A percentile compares a stretch with the other conserved stretches of the same genome.
These are phyloP conservation scores for Saturnispora kantuleensis DNA, from an alignment of 805 yeast genomes.

Conservation along the genomic window DNA sequence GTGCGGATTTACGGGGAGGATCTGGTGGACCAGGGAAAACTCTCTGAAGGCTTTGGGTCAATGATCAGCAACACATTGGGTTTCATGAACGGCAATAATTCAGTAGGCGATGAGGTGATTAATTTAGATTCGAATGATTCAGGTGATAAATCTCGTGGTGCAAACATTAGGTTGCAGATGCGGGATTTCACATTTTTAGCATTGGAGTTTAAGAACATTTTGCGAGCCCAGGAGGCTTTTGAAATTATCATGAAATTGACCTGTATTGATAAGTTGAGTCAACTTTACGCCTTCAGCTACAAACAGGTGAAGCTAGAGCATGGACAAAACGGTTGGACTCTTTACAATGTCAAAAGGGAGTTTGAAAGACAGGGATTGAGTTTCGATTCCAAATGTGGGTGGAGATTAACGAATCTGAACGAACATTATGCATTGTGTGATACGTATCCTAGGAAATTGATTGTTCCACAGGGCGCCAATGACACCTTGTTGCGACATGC, in stretches of 20 bases:
- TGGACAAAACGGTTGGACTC: slow-evolving; percentile 58
- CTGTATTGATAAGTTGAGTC: slow-evolving; percentile 38
- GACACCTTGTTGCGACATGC: slow-evolving; percentile 81
- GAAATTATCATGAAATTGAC: slow-evolving; percentile 63
- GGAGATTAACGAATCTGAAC: slow-evolving; percentile 70
- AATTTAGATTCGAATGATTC: neutral
- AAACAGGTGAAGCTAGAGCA: slow-evolving; percentile 64
- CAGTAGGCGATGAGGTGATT: neutral
- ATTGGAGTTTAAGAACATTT: slow-evolving; percentile 56
- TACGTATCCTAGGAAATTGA: slow-evolving; percentile 60
- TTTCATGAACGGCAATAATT: neutral
- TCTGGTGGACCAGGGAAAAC: neutral
- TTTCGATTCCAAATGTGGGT: slow-evolving; percentile 22
- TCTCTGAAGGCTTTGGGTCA: slow-evolving; percentile 3
- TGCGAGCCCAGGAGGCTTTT: slow-evolving; percentile 58
- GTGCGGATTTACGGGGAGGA: slow-evolving; percentile 22
- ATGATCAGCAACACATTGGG: slow-evolving; percentile 6
- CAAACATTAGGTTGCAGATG: slow-evolving; percentile 62
- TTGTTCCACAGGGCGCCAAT: slow-evolving; percentile 70
- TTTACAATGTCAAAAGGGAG: slow-evolving; percentile 55
- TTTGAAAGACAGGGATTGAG: slow-evolving; percentile 55
- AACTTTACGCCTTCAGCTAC: slow-evolving; percentile 77
- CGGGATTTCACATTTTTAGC: slow-evolving; percentile 79
- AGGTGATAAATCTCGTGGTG: slow-evolving; percentile 22
- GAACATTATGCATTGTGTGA: slow-evolving; percentile 54